Evolutionary conservation across 2,329 filamentous ascomycete genomes (phyloP), one percentile per base, ranked within the genome.

Genomic region (Alternaria brassicicola): DNA sequence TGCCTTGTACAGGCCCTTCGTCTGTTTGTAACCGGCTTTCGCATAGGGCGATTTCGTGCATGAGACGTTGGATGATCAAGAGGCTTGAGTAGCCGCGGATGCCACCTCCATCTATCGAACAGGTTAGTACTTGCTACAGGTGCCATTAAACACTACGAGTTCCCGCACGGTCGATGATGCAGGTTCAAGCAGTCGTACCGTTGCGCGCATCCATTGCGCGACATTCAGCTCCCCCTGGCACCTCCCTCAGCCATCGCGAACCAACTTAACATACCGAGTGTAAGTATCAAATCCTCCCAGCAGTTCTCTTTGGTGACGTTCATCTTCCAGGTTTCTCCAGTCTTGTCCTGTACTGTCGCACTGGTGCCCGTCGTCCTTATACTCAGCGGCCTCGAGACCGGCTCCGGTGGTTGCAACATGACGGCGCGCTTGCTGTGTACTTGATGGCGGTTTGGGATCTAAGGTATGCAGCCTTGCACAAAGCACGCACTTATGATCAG

Each of bases 11-110:
- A 3, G 74, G 74, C 5, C 75, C 72, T 41, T 77, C 73, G 88
- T 79, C 73, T 30, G 73, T 68, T 54, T 81, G 77, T 28, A 82
- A 47, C 50, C 71, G 74, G 52, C 71, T 66, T 66, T 83, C 81
- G 72, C 78, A 81, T 64, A 73, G 42, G 59, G 78, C 78, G 42
- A 83, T 70, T 61, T 82, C 79, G 64, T 79, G 79, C 80, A 84
- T 83, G 56, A 84, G 73, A 17, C 71, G 76, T 63, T 82, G 73
- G 39, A 84, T 66, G 25, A 84, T 83, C 49, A 83, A 67, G 42
- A 84, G 74, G 65, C 78, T 82, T 53, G 80, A 81, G 71, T 83
- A 83, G 58, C 82, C 82, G 55, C 82, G 75, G 36, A 84, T 83
- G 6, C 82, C 81, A 33, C 82, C 82, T 48, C 82, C 82, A 70